Base-by-base conservation (phyloP, 164 flowering plant genomes). In the Annona cherimola region DNA sequence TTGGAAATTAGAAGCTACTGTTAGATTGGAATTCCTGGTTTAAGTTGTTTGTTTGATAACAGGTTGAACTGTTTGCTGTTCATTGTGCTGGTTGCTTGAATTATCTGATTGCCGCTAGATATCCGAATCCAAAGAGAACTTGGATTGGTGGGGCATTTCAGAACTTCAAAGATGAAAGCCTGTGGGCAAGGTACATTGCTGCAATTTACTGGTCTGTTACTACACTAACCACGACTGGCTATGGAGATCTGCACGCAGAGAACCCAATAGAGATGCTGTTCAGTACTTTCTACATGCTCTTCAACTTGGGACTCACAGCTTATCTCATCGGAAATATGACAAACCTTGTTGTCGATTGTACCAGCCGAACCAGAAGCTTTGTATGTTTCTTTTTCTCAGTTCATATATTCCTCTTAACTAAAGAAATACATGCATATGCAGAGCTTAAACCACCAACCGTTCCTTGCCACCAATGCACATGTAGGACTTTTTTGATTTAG, bases 291-390 rank as follows among this genome's bases (percentile, higher is more conserved):
- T 95, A 90, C 85, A 95, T 93, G 99, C 83, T 95, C 20, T 95
- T 93, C 85, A 95, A 93, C 85, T 79, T 93, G 81, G 99, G 98
- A 61, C 77, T 95, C 71, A 90, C 97, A 7, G 82, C 99, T 20
- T 95, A 95, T 81, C 84, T 95, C 78, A 95, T 95, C 12, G 98
- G 99, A 39, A 95, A 95, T 85, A 95, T 95, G 99, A 95, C 98
- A 40, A 95, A 95, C 79, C 99, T 95, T 6, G 90, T 93, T 0
- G 99, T 95, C 73, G 95, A 91, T 75, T 86, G 98, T 85, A 93
- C 99, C 74, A 87, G 97, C 83, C 88, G 95, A 75, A 96, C 99
- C 74, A 87, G 97, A 83, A 83, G 81, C 71, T 96, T 93, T 71
- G 99, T 96, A 86, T 19, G 97, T 63, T n/a, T 19, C 42, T 71